Conservation (phyloP, 108 stramenopile genomes). For the Pseudonitzschia multistriata region DNA sequence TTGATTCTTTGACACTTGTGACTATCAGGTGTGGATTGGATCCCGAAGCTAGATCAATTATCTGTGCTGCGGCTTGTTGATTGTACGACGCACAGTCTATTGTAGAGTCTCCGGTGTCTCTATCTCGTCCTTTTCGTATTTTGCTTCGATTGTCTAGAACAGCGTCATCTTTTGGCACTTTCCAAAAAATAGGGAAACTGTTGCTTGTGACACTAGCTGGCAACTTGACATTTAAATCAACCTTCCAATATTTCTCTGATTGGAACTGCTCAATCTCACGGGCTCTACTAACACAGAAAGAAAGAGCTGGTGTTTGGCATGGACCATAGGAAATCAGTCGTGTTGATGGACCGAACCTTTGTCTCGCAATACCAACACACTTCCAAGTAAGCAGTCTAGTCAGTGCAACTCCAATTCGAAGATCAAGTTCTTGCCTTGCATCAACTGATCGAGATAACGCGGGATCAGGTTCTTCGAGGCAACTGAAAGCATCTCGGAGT, state of each 20-base stretch:
- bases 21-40: conserved; percentile 12
- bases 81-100: conserved; percentile 6
- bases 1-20: not conserved
- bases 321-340: conserved; percentile 66
- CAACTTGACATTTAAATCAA: conserved; percentile 3
- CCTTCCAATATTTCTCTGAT: conserved; percentile 56
- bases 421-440: conserved; percentile 75
- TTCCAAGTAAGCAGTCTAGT: conserved; percentile 71
- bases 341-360: conserved; percentile 38
- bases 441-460: conserved; percentile 62
- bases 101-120: not conserved
- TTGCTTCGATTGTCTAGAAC: conserved; percentile 11
- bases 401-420: conserved; percentile 69
- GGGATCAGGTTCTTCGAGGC: conserved; percentile 49
- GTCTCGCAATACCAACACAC: conserved; percentile 39
- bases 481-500: conserved; percentile 46
- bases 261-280: conserved; percentile 52
- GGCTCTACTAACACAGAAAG: conserved; percentile 66
- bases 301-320: conserved; percentile 80
- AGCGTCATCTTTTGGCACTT: not conserved
- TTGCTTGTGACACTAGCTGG: not conserved
- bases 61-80: not conserved
- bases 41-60: conserved; percentile 14
- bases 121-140: conserved; percentile 7
- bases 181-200: conserved; percentile 14